Conservation (phyloP, 2,329 filamentous ascomycete genomes). For the Chaetomiaceae sp. region DNA sequence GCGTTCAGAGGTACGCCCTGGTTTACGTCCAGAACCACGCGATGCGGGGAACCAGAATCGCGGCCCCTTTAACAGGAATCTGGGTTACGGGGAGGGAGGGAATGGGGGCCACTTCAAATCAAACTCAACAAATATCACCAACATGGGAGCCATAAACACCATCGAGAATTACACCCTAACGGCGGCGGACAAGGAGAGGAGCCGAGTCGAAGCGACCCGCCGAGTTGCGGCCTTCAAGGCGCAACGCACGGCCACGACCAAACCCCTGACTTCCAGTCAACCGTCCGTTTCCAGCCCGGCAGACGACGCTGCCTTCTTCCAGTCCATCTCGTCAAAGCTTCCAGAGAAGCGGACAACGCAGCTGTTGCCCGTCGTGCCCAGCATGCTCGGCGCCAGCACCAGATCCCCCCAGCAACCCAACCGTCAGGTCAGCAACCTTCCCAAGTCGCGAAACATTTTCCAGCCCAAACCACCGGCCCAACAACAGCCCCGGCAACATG, state of each 20-base stretch:
- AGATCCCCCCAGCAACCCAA: not conserved
- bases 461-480: not conserved
- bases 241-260: not conserved
- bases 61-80: no score
- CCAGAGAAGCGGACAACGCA: not conserved
- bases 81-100: no score
- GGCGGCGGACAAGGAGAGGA: not conserved
- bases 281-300: not conserved
- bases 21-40: no score
- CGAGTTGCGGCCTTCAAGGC: no score
- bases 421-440: not conserved
- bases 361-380: not conserved
- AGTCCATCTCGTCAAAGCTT: not conserved
- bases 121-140: no score
- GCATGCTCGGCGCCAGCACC: not conserved
- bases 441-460: conserved; percentile 1
- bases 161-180: not conserved
- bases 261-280: not conserved
- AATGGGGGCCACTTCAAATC: no score
- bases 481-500: no score
- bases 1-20: no score
- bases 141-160: not conserved
- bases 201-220: not conserved
- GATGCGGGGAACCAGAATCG: no score
- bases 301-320: conserved; percentile 4